Evolutionary conservation across 805 yeast genomes (phyloP).

Genomic region (Candida wancherniae): DNA sequence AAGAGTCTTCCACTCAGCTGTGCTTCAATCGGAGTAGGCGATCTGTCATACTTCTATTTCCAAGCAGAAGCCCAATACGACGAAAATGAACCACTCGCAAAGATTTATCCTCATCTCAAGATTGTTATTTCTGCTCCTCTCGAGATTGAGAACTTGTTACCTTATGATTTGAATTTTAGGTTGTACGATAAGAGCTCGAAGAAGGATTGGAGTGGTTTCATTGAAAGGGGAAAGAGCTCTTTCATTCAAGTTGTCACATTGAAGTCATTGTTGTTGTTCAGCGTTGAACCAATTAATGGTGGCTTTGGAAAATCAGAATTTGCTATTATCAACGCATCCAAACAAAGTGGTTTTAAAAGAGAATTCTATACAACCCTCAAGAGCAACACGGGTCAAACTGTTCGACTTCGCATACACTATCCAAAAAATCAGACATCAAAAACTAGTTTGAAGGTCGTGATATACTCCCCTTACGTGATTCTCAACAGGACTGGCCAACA

Average conservation of each 20-base stretch:
- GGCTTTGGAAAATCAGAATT: conserved; percentile 66
- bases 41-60: conserved; percentile 53
- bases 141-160: conserved; percentile 77
- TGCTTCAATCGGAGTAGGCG: conserved; percentile 34
- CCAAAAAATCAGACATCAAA: conserved; percentile 45
- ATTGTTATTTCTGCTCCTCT: conserved; percentile 79
- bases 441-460: conserved; percentile 58
- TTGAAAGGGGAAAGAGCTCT: conserved; percentile 62
- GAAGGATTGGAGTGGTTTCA: conserved; percentile 58
- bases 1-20: conserved; percentile 59
- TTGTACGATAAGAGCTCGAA: conserved; percentile 70
- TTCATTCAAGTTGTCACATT: conserved; percentile 78
- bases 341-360: conserved; percentile 47
- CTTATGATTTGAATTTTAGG: conserved; percentile 71
- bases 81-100: conserved; percentile 62
- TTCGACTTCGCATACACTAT: conserved; percentile 64
- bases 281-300: conserved; percentile 59
- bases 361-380: conserved; percentile 52
- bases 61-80: conserved; percentile 68
- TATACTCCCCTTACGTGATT: conserved; percentile 83
- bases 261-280: conserved; percentile 63
- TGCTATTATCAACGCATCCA: conserved; percentile 64
- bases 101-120: conserved; percentile 79
- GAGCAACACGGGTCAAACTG: conserved; percentile 60
- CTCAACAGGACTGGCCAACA: conserved; percentile 75